phyloP scores from a whole-genome alignment of 345 rosid species.

The Adansonia digitata region DNA sequence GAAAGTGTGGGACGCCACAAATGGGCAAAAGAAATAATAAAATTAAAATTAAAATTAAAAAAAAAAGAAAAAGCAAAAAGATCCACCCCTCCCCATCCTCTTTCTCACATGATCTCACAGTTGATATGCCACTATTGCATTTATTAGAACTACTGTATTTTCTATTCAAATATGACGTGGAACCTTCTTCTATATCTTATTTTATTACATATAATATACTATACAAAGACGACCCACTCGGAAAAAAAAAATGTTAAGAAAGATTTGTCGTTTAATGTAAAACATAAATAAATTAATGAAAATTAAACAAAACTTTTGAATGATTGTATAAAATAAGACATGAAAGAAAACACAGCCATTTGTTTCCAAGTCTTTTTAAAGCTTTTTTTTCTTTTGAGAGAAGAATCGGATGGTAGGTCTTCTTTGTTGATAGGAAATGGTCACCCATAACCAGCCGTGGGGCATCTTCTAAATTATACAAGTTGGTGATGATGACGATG shows the following conservation, averaged over 20 bases:
- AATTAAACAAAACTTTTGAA: not conserved
- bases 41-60: no score
- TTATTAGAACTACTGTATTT: not conserved
- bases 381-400: no score
- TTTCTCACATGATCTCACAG: constrained; percentile 7
- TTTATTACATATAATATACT: not conserved
- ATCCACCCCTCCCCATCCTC: not conserved
- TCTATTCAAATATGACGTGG: not conserved
- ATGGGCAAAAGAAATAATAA: not conserved
- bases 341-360: not conserved
- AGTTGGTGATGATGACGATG: not conserved
- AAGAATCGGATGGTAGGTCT: no score
- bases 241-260: not conserved
- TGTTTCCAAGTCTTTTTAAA: not conserved
- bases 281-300: not conserved
- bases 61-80: no score
- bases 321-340: not conserved
- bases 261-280: constrained; percentile 1
- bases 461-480: not conserved
- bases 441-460: not conserved
- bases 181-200: not conserved
- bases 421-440: no score
- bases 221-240: not conserved
- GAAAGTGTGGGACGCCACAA: not conserved
- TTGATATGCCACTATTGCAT: constrained; percentile 7